These are phyloP conservation scores for Volvox carteri DNA, from an alignment of 163 green algal species.

Conservation along the genomic window DNA sequence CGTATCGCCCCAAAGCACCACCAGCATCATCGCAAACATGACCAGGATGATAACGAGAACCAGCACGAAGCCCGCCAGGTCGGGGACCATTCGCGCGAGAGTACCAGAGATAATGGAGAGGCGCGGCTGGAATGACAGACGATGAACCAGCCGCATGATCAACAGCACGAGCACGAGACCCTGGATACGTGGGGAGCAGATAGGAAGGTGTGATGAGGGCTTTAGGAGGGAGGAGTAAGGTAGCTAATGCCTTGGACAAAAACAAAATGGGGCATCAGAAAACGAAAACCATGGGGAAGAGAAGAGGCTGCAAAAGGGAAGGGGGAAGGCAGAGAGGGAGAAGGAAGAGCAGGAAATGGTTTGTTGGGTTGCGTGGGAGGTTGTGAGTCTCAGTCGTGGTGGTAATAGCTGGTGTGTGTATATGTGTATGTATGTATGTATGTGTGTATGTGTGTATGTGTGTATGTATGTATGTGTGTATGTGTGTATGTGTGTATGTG, in stretches of 20 bases:
- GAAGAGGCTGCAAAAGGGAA: too few species aligned
- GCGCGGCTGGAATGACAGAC: constrained; percentile 35
- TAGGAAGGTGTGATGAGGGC: neutral
- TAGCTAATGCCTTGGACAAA: too few species aligned
- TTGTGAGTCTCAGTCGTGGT: too few species aligned
- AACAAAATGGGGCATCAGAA: too few species aligned
- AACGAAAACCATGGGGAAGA: too few species aligned
- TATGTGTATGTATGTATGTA: too few species aligned
- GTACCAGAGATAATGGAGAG: constrained; percentile 49
- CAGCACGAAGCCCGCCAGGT: constrained; percentile 21
- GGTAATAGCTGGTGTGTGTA: too few species aligned
- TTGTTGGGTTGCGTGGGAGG: too few species aligned
- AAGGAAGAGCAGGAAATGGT: neutral
- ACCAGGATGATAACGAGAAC: constrained; percentile 15
- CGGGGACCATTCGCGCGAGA: constrained; percentile 41
- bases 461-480: too few species aligned
- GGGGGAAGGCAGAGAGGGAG: neutral
- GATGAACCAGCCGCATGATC: constrained; percentile 26
- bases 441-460: too few species aligned
- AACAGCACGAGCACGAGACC: constrained; percentile 39
- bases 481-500: too few species aligned
- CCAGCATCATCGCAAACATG: neutral
- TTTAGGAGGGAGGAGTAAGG: neutral
- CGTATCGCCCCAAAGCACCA: neutral
- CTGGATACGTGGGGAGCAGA: too few species aligned